Conservation (phyloP, 1,139 yeast species). For the Candida labiduridarum region DNA sequence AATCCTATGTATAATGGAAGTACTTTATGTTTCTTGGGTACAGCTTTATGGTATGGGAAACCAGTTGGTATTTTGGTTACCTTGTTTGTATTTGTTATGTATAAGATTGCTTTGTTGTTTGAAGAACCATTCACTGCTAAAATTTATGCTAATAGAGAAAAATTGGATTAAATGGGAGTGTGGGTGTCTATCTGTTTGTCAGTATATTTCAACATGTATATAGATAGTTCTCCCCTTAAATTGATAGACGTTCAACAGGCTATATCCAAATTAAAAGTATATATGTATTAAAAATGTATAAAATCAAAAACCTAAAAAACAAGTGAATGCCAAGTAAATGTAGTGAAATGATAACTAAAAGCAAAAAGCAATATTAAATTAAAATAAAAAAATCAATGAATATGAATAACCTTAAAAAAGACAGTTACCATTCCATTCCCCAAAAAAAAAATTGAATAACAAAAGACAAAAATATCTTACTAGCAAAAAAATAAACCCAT, state of each 20-base stretch:
- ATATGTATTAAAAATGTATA: constrained; percentile 1
- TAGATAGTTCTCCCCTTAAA: not conserved
- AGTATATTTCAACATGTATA: constrained; percentile 7
- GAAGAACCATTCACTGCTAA: constrained; percentile 97
- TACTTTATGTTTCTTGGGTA: constrained; percentile 83
- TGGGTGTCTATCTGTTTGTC: not conserved
- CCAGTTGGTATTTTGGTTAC: constrained; percentile 84
- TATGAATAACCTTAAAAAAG: not conserved
- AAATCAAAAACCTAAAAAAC: not conserved
- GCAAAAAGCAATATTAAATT: not conserved
- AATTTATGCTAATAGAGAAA: constrained; percentile 59
- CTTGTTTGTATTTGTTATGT: constrained; percentile 76
- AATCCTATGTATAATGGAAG: constrained; percentile 98
- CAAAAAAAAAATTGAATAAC: not conserved
- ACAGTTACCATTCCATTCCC: too few species aligned
- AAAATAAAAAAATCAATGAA: not conserved
- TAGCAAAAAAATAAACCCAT: too few species aligned
- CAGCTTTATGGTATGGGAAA: constrained; percentile 85
- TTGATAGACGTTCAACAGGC: not conserved
- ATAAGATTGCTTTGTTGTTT: constrained; percentile 76
- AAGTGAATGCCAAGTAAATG: constrained; percentile 2
- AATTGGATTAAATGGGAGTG: constrained; percentile 10
- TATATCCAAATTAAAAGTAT: not conserved
- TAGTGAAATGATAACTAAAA: not conserved
- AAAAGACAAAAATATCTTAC: not conserved